Evolutionary conservation across 192 early-diverging fungal genomes (phyloP).

Genomic region (Bifiguratus adelaidae): DNA sequence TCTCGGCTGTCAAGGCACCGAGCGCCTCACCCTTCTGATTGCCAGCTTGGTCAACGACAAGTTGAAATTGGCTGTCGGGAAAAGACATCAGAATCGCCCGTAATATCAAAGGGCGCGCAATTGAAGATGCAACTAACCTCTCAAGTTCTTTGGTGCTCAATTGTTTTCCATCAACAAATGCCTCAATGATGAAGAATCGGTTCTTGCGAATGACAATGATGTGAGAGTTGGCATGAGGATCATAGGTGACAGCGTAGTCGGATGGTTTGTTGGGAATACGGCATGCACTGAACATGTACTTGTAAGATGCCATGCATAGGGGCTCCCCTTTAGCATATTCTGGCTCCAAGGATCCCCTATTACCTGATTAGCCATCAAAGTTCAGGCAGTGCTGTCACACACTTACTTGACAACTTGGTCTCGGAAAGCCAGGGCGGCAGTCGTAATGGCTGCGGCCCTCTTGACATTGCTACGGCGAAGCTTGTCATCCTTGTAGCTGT

Average conservation of each 20-base stretch:
- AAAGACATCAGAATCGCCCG: background rate
- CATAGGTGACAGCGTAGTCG: conserved; percentile 65
- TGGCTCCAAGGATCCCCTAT: conserved; percentile 61
- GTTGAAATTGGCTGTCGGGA: conserved; percentile 44
- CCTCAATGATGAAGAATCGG: conserved; percentile 76
- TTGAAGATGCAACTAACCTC: conserved; percentile 10
- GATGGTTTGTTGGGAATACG: conserved; percentile 81
- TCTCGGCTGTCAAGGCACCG: conserved; percentile 84
- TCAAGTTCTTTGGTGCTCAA: conserved; percentile 81
- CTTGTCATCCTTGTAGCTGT: conserved; percentile 84
- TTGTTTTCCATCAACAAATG: conserved; percentile 64
- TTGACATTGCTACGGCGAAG: conserved; percentile 60
- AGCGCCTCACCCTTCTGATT: conserved; percentile 55
- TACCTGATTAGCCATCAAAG: background rate
- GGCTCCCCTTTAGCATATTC: conserved; percentile 72
- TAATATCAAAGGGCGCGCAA: background rate
- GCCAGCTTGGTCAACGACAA: conserved; percentile 61
- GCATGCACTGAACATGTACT: conserved; percentile 95
- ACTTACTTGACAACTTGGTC: conserved; percentile 56
- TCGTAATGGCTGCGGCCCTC: conserved; percentile 83
- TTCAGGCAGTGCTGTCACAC: background rate
- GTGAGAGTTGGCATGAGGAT: conserved; percentile 69
- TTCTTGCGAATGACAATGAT: conserved; percentile 84
- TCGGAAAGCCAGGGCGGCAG: conserved; percentile 86
- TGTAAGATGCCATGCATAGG: conserved; percentile 85